phyloP scores from a whole-genome alignment of 2,329 filamentous ascomycete genomes.

The Aspergillus sp. region DNA sequence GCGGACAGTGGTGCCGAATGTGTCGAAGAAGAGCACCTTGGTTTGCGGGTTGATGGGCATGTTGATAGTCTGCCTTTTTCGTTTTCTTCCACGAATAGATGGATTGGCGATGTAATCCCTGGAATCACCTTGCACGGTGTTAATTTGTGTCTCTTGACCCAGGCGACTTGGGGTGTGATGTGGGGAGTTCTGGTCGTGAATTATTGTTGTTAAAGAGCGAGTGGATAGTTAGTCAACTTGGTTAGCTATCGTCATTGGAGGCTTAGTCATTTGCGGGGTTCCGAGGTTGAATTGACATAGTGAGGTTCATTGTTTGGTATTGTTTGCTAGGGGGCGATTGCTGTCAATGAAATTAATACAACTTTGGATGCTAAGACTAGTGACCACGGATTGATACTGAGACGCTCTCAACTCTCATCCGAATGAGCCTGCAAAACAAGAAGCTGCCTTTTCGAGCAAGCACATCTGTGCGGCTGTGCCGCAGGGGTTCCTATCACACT shows the following conservation, averaged over 20 bases:
- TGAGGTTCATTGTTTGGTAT: no score
- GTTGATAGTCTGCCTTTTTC: background rate
- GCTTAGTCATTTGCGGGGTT: background rate
- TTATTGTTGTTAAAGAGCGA: background rate
- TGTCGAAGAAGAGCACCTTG: slow-evolving; percentile 34
- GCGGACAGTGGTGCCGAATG: slow-evolving; percentile 66
- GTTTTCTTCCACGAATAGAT: background rate
- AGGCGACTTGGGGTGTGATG: background rate
- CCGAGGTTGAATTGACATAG: background rate
- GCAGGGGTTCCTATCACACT: slow-evolving; percentile 14
- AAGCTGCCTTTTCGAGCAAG: background rate
- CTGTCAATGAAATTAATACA: background rate
- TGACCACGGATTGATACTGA: background rate
- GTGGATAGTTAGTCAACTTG: background rate
- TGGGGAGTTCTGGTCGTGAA: background rate
- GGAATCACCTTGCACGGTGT: background rate
- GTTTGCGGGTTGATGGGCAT: slow-evolving; percentile 26
- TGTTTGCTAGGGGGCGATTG: no score
- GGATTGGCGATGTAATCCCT: background rate
- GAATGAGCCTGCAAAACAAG: background rate
- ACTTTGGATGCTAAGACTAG: background rate
- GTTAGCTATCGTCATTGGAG: no score
- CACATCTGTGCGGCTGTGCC: slow-evolving; percentile 1
- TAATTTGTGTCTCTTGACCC: background rate
- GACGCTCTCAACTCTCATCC: background rate